Percentiles rank a stretch among this genome's conserved stretches.
phyloP scores from a whole-genome alignment of 2,329 filamentous ascomycete genomes.

The Thelonectria rubi region DNA sequence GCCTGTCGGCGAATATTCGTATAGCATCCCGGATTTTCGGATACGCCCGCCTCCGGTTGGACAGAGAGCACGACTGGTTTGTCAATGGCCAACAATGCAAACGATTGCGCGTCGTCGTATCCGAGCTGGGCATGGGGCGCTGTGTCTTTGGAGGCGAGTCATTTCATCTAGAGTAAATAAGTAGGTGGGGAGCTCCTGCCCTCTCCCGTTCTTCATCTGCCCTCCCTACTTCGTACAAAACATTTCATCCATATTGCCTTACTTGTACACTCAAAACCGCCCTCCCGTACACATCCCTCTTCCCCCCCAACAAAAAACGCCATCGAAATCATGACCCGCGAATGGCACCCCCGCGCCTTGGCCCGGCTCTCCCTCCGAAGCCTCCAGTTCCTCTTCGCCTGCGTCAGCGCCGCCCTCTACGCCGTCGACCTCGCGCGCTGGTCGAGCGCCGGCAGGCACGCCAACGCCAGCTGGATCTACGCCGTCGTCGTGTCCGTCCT shows the following conservation, averaged over 20 bases:
- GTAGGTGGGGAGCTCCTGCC: neutral
- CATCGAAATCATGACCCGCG: constrained; percentile 14
- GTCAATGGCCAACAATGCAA: neutral
- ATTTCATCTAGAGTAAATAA: neutral
- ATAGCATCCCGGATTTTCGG: constrained; percentile 19
- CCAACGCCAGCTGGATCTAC: constrained; percentile 29
- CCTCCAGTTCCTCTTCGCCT: constrained; percentile 24
- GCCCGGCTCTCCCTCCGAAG: constrained; percentile 23
- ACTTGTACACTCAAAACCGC: too few relatives aligned
- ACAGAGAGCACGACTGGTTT: neutral
- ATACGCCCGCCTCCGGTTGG: constrained; percentile 13
- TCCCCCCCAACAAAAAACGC: neutral
- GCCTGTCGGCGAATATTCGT: constrained; percentile 15
- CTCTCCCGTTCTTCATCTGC: neutral
- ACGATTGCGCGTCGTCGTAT: constrained; percentile 14
- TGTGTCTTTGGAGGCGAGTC: neutral
- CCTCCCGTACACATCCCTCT: neutral
- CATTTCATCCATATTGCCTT: neutral
- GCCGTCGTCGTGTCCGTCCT: constrained; percentile 19
- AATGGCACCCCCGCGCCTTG: constrained; percentile 24
- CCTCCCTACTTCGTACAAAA: neutral
- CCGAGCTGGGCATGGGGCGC: neutral
- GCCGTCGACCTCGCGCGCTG: constrained; percentile 24
- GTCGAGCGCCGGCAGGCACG: constrained; percentile 20
- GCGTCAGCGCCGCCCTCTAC: constrained; percentile 27